Evolutionary conservation across 495 filamentous ascomycete species (phyloP), one percentile per base, ranked within the genome.

Genomic region (Xylaria cubensis): DNA sequence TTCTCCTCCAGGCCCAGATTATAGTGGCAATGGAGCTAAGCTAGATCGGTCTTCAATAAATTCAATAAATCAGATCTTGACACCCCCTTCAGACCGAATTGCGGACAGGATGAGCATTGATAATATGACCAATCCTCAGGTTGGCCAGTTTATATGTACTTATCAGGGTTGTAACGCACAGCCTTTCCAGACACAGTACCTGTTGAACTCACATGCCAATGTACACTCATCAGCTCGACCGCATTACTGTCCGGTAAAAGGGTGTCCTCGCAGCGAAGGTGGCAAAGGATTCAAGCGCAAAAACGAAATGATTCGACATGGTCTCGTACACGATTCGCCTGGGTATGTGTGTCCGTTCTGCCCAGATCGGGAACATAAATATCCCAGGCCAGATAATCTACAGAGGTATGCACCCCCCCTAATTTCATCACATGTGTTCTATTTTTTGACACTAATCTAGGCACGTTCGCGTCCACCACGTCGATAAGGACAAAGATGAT

Each of bases 271-370:
- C 42, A 90, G 88, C 8, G 88, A 93, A 73, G 92, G 92, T 17
- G 96, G 96, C 19, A 97, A 93, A 80, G 96, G 97, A 0, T 99
- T 99, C 86, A 99, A 99, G 80, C 90, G 97, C 51, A 98, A 99
- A 81, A 99, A 99, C 75, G 97, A 99, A 83, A 98, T 99, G 97
- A 97, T 98, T 72, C 88, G 96, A 24, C 96, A 99, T 83, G 95
- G 95, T 4, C 86, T 99, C 1, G 96, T 99, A 2, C 96, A 99
- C 76, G 91, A 94, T 70, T 97, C 94, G 9, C 96, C 96, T 13
- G 96, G 97, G 73, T 99, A 99, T 80, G 91, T 98, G 44, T 99
- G 97, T 81, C 96, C 96, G 2, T 98, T 98, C 79, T 99, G 96
- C 80, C 92, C 94, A 3, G 95, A 98, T 80, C 87, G 94, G 73